Evolutionary conservation across 2,329 filamentous ascomycete species (phyloP).

Genomic region (Fusarium ambrosium): DNA sequence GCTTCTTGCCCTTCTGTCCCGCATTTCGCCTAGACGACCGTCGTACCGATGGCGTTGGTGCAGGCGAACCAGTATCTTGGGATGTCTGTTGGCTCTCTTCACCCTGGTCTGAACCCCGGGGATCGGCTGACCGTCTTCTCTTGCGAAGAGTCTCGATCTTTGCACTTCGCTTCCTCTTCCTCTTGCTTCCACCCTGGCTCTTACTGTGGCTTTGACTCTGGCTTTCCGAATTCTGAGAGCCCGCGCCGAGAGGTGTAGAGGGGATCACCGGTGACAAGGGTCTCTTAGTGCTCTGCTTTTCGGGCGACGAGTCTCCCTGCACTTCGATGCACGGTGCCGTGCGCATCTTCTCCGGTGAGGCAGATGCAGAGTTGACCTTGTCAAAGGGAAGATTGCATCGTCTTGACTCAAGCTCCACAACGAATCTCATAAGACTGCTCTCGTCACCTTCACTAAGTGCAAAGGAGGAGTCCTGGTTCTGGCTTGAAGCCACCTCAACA

Average conservation of each 20-base stretch:
- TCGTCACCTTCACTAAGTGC: conserved; percentile 61
- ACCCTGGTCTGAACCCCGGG: conserved; percentile 27
- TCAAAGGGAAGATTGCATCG: conserved; percentile 48
- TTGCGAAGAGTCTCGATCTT: conserved; percentile 46
- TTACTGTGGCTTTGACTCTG: conserved; percentile 22
- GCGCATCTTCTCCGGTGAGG: conserved; percentile 30
- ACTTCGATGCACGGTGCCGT: conserved; percentile 39
- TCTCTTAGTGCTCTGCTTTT: conserved; percentile 32
- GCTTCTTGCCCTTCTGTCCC: conserved; percentile 33
- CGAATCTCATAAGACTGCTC: conserved; percentile 61
- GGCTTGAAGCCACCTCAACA: conserved; percentile 16
- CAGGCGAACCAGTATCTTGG: conserved; percentile 35
- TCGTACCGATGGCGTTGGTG: conserved; percentile 34
- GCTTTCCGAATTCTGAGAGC: conserved; percentile 22
- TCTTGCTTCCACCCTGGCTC: conserved; percentile 38
- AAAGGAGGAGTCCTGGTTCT: conserved; percentile 53
- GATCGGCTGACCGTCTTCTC: conserved; percentile 46
- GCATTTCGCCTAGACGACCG: conserved; percentile 44
- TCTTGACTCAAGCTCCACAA: conserved; percentile 63
- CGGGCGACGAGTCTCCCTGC: conserved; percentile 37
- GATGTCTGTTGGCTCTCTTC: conserved; percentile 37
- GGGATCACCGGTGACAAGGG: conserved; percentile 35
- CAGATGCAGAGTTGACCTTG: conserved; percentile 30
- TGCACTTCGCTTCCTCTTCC: conserved; percentile 49
- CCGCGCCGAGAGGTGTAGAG: conserved; percentile 40